Evolutionary conservation across 768 basidiomycete genomes (phyloP).

Genomic region (Suillus sp.): DNA sequence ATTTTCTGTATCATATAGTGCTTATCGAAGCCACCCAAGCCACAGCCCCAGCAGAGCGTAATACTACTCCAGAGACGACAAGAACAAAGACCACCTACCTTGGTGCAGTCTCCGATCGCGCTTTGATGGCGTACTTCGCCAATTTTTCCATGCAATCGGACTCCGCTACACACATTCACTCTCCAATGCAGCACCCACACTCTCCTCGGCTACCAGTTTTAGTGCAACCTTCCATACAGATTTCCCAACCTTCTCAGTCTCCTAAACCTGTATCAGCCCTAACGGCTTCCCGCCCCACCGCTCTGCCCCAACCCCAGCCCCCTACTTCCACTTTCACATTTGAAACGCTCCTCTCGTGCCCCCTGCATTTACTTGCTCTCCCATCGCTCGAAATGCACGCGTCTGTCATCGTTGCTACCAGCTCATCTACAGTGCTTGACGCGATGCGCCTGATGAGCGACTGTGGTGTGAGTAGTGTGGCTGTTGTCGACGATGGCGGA

Average conservation of each 20-base stretch:
- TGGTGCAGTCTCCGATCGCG: constrained; percentile 76
- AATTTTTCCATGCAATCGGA: constrained; percentile 43
- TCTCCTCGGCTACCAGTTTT: constrained; percentile 9
- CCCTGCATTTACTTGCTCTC: constrained; percentile 56
- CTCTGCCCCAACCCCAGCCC: constrained; percentile 5
- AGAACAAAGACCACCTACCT: constrained; percentile 42
- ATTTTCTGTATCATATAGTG: constrained; percentile 36
- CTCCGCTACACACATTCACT: neutral
- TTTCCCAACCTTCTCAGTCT: constrained; percentile 7
- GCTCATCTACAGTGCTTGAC: constrained; percentile 66
- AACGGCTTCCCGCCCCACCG: constrained; percentile 1
- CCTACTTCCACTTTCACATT: constrained; percentile 39
- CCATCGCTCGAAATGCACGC: constrained; percentile 66
- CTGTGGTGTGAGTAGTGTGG: constrained; percentile 81
- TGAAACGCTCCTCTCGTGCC: constrained; percentile 50
- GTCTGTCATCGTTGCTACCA: constrained; percentile 63
- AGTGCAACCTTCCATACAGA: constrained; percentile 4
- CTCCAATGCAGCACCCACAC: neutral
- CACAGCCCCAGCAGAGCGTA: constrained; percentile 15
- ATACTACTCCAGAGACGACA: neutral
- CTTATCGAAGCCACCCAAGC: constrained; percentile 54
- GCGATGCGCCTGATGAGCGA: constrained; percentile 88
- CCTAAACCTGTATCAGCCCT: constrained; percentile 2
- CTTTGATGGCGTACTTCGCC: constrained; percentile 71
- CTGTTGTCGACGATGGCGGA: constrained; percentile 65